phyloP scores from a whole-genome alignment of 2,329 filamentous ascomycete genomes.

The Xylariaceae sp. region DNA sequence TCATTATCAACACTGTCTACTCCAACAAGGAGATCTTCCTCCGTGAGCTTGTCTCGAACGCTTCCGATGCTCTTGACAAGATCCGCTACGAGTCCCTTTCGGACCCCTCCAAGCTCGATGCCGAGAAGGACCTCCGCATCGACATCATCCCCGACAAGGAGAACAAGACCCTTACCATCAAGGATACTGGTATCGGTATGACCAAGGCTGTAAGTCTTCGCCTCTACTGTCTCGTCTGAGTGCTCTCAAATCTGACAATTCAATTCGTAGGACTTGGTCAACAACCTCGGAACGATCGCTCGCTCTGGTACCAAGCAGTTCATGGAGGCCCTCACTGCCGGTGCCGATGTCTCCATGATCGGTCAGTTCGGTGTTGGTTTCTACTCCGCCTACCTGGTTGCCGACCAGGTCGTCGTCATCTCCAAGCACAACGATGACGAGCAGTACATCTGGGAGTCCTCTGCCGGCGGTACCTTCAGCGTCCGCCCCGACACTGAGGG shows the following conservation, averaged over 20 bases:
- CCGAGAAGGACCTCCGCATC: conserved; percentile 95
- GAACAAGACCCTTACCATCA: conserved; percentile 95
- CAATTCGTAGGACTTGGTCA: conserved; percentile 77
- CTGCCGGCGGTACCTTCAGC: conserved; percentile 94
- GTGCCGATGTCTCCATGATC: conserved; percentile 99
- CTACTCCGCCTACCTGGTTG: conserved; percentile 99
- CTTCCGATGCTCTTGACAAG: conserved; percentile 99
- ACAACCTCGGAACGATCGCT: conserved; percentile 99
- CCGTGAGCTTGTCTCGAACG: conserved; percentile 96
- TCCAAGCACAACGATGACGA: conserved; percentile 99
- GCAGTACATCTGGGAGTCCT: conserved; percentile 99
- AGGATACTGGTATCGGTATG: conserved; percentile 98
- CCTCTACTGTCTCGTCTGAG: background rate
- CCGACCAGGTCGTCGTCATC: conserved; percentile 89
- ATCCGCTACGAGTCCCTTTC: conserved; percentile 98
- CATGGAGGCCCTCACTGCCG: conserved; percentile 98
- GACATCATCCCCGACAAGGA: conserved; percentile 98
- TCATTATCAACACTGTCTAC: conserved; percentile 99
- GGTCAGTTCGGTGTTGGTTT: conserved; percentile 99
- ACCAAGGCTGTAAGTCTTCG: conserved; percentile 86
- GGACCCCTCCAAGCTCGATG: conserved; percentile 94
- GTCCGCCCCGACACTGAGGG: conserved; percentile 86
- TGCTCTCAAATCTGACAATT: conserved; percentile 34
- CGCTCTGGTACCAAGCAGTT: conserved; percentile 99
- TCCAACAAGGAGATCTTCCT: conserved; percentile 99